Evolutionary conservation across 768 basidiomycete genomes (phyloP), one percentile per base, ranked within the genome.

Genomic region (Suillus ampliporus): DNA sequence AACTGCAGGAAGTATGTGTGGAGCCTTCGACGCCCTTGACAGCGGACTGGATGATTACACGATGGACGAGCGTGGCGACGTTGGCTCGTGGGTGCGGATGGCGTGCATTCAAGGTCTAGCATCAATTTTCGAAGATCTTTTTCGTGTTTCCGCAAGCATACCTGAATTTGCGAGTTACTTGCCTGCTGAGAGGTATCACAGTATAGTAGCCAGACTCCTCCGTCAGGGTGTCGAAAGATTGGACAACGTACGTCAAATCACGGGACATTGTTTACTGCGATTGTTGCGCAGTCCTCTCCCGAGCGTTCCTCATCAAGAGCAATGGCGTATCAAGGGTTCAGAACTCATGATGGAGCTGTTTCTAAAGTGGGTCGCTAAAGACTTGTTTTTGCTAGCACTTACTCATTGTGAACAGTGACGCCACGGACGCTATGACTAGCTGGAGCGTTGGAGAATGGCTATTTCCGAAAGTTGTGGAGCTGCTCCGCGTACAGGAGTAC

Each of bases 51-150:
- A 86, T 21, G 96, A 99, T 78, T 99, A 99, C 72, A 91, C 93
- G 6, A 87, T 86, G 53, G 97, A 99, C 72, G 92, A 97, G 72
- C 88, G 97, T 66, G 97, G 97, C 5, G 97, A 99, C 72, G 91
- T 99, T 41, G 97, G 97, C 46, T 98, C 97, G 2, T 97, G 95
- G 95, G 84, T 95, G 57, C 91, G 97, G 65, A 84, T 91, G 8
- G 86, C 88, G 2, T 92, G 89, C 68, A 83, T 95, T 57, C 81
- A 80, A 51, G 89, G 90, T 11, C 76, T 95, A 60, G 80, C 86
- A 19, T 76, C 79, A 9, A 76, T 87, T 62, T 78, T 84, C 48
- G 78, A 82, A 68, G 77, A 84, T 28, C 69, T 93, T 4, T 80
- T 90, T 66, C 68, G 74, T 14, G 70, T 79, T 50, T 80, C 85